phyloP scores from a whole-genome alignment of 2,329 filamentous ascomycete species.

The Ceratocystis cubensis region DNA sequence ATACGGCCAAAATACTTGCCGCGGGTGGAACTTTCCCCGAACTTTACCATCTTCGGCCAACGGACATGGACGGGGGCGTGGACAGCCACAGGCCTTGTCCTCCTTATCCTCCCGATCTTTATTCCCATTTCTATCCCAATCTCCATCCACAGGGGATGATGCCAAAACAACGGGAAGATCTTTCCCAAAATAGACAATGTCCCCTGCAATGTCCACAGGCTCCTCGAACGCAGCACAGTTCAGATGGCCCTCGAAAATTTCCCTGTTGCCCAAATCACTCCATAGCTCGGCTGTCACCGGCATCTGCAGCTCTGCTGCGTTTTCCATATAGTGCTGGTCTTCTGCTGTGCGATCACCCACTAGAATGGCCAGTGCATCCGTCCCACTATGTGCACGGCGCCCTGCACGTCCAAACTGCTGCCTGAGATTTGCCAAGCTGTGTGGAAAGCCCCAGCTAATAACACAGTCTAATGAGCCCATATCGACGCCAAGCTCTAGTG shows the following conservation, averaged over 20 bases:
- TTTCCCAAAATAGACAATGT: constrained; percentile 65
- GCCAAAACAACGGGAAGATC: constrained; percentile 39
- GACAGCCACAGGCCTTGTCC: not conserved
- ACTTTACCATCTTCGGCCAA: constrained; percentile 26
- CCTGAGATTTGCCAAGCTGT: constrained; percentile 84
- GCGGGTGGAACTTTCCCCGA: constrained; percentile 73
- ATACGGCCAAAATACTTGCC: constrained; percentile 72
- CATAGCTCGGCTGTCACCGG: constrained; percentile 81
- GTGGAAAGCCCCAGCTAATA: constrained; percentile 86
- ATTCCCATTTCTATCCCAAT: too few relatives aligned
- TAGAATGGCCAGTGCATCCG: constrained; percentile 80
- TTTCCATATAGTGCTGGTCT: constrained; percentile 95
- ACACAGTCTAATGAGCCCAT: constrained; percentile 92
- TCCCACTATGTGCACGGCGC: constrained; percentile 54
- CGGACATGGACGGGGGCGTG: not conserved
- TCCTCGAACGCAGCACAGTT: constrained; percentile 94
- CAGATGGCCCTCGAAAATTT: constrained; percentile 83
- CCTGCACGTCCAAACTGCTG: constrained; percentile 93
- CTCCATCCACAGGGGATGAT: not conserved
- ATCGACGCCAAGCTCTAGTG: constrained; percentile 85
- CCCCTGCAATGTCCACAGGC: constrained; percentile 69
- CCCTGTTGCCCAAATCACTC: constrained; percentile 81
- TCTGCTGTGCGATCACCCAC: constrained; percentile 81
- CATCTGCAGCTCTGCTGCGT: constrained; percentile 85
- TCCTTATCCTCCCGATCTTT: too few relatives aligned